Evolutionary conservation across 2,329 filamentous ascomycete species (phyloP).

Genomic region (Phaeosphaeriaceae sp.): DNA sequence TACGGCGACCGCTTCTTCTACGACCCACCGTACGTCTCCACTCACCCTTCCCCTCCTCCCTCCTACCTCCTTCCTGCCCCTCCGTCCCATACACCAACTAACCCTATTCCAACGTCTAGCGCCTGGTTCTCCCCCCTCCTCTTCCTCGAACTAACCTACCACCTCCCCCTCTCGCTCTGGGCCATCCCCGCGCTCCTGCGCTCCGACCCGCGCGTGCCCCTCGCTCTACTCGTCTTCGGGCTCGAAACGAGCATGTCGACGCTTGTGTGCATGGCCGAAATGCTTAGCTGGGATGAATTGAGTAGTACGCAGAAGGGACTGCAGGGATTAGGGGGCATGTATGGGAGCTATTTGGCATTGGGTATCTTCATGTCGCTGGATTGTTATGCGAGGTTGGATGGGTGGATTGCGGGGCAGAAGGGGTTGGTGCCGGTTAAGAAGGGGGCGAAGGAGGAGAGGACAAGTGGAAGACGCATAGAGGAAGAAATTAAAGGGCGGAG

Average conservation of each 20-base stretch:
- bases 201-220: slow-evolving; percentile 65
- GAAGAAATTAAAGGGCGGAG: no score
- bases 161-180: slow-evolving; percentile 68
- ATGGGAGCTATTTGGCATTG: slow-evolving; percentile 45
- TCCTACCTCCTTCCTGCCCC: not conserved
- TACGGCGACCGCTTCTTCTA: slow-evolving; percentile 71
- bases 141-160: slow-evolving; percentile 66
- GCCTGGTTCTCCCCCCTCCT: slow-evolving; percentile 66
- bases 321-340: slow-evolving; percentile 44
- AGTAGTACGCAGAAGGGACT: slow-evolving; percentile 34
- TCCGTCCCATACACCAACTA: not conserved
- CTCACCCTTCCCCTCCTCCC: not conserved
- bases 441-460: slow-evolving; percentile 27
- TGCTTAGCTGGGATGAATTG: slow-evolving; percentile 59
- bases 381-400: slow-evolving; percentile 42
- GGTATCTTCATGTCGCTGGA: slow-evolving; percentile 47
- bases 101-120: slow-evolving; percentile 23
- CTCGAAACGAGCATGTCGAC: slow-evolving; percentile 68
- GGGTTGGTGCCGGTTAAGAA: slow-evolving; percentile 29
- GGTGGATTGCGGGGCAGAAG: slow-evolving; percentile 31
- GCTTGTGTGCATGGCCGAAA: slow-evolving; percentile 67
- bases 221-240: slow-evolving; percentile 67
- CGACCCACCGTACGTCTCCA: slow-evolving; percentile 53
- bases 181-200: slow-evolving; percentile 61
- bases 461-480: no score